A percentile compares a stretch with the other conserved stretches of the same genome.
Evolutionary conservation across 2,329 filamentous ascomycete genomes (phyloP).

Genomic region (Fonsecaea monophora): DNA sequence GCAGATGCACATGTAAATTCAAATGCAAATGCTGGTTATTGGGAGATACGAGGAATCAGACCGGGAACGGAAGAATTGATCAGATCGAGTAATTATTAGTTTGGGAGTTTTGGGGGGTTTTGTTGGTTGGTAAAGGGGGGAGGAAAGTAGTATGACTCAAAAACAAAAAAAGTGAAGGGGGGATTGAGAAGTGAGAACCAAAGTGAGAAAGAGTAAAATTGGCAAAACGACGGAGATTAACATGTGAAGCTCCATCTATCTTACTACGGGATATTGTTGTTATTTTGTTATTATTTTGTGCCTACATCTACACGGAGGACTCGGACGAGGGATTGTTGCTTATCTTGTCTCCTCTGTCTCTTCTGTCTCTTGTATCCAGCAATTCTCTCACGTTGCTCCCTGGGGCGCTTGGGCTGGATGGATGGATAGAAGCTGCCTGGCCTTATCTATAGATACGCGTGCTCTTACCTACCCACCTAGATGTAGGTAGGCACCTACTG

Average conservation of each 20-base stretch:
- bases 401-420: too few relatives aligned
- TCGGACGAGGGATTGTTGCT: too few relatives aligned
- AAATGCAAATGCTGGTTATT: not conserved
- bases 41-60: not conserved
- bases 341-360: too few relatives aligned
- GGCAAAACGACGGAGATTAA: slow-evolving; percentile 18
- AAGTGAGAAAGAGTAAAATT: not conserved
- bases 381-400: slow-evolving; percentile 1
- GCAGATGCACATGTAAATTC: not conserved
- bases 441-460: not conserved
- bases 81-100: not conserved
- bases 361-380: not conserved
- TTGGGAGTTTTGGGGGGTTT: not conserved
- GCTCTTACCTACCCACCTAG: not conserved
- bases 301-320: slow-evolving; percentile 24
- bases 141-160: not conserved
- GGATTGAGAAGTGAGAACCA: too few relatives aligned
- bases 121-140: not conserved
- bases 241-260: not conserved
- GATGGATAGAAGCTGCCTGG: too few relatives aligned
- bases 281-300: not conserved
- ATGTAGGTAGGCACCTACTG: too few relatives aligned
- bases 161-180: not conserved
- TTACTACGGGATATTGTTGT: too few relatives aligned
- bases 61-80: not conserved